Base-by-base conservation (phyloP, 805 yeast species). In the Pichia membranifaciens region DNA sequence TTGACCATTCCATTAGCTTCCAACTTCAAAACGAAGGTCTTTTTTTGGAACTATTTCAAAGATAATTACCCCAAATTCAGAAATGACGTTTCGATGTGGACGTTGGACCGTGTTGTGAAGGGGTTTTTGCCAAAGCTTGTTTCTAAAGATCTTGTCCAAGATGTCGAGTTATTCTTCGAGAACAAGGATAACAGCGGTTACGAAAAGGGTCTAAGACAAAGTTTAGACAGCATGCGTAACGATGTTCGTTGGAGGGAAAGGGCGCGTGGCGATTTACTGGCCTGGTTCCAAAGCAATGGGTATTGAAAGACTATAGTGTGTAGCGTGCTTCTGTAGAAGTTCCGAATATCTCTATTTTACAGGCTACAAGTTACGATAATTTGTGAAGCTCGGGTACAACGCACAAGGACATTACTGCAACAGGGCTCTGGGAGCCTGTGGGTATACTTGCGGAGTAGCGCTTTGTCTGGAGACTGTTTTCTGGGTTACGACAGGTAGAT, bases 131-230 rank as follows among this genome's bases (percentile, higher is more conserved):
- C 62, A 29, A 48, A 53, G 37, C 60, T 70, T 43, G 69, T 70
- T 21, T 60, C 73, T 15, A 53, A 52, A 40, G 66, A 65, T 21
- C 67, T 68, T 45, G 56, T 57, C 22, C 57, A 51, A 12, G 76
- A 72, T 43, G 66, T 75, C 25, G 60, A 60, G 31, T 47, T 42
- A 8, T 79, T 78, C 59, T 80, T 79, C 55, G 59, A 55, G 10
- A 61, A 57, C 47, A 72, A 70, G 58, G 75, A 78, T 52, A 69
- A 72, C 35, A 67, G 66, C 51, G 84, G 82, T 2, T 81, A 75
- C 54, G 84, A 81, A 54, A 72, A 80, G 62, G 75, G 82, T 32
- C 65, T 76, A 47, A 66, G 65, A 21, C 85, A 81, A 61, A 72
- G 75, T 17, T 61, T 80, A 58, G 88, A 83, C 59, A 68, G 71